Base-by-base conservation (phyloP, 2,329 filamentous ascomycete species). In the Torrubiella hemipterigena region DNA sequence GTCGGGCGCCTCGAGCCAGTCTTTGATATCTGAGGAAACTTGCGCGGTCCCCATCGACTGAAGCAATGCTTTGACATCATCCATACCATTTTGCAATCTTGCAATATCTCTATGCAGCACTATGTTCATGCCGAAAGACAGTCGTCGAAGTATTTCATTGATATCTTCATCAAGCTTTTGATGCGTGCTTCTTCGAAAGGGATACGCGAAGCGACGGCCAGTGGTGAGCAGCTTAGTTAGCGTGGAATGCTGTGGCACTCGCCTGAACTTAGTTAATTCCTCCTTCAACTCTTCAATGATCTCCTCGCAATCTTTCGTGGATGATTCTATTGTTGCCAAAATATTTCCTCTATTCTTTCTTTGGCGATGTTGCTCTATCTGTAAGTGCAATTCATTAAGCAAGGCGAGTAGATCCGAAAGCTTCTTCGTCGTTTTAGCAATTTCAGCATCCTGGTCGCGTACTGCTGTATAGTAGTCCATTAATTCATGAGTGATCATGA, bases 151-250 rank as follows among this genome's bases (percentile, higher is more conserved):
- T 16, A 30, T 7, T 5, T 18, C 28, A n/a, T 17, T 6, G 9
- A 30, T 20, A 17, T 30, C 17, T 19, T 17, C 17, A 8, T 30
- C 7, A 11, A 30, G 17, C 28, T 30, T 30, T 19, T 19, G 7
- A 9, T 20, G 18, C 16, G 28, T 30, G 17, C 6, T 30, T 18
- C 22, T 18, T 20, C 17, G 14, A 17, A 30, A 22, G 14, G 28
- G 28, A 19, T 30, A 30, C 17, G 28, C 28, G 6, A 30, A n/a
- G 17, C 28, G 28, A n/a, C 28, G 28, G 28, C 20, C 20, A n/a
- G n/a, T 22, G 20, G 20, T n/a, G 20, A 8, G 20, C 8, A 22
- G n/a, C n/a, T 22, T 22, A n/a, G 20, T 22, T n/a, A 22, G 8
- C 20, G 20, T 22, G 20, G 8, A n/a, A 22, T 22, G n/a, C n/a